Evolutionary conservation across 2,329 filamentous ascomycete genomes (phyloP).

Genomic region (Arthrobotrys entomopaga): DNA sequence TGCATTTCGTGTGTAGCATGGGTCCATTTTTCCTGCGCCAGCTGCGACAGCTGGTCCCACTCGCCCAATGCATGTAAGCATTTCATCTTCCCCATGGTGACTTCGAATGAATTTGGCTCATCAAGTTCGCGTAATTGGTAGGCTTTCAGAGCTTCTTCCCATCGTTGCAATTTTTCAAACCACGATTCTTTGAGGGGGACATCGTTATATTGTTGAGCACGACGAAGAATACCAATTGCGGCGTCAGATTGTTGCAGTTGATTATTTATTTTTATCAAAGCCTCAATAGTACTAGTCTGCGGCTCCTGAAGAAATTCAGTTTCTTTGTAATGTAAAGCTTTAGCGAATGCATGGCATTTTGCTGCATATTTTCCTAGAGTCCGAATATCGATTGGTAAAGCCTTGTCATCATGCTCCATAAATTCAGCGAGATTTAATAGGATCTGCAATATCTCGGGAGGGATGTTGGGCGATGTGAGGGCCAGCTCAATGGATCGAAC

Average conservation of each 20-base stretch:
- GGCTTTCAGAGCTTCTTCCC: slow-evolving; percentile 94
- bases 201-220: slow-evolving; percentile 94
- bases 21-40: slow-evolving; percentile 89
- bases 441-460: slow-evolving; percentile 92
- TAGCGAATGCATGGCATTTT: slow-evolving; percentile 97
- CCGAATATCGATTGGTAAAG: slow-evolving; percentile 94
- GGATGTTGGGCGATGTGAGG: slow-evolving; percentile 93
- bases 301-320: slow-evolving; percentile 98
- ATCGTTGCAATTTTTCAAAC: slow-evolving; percentile 98
- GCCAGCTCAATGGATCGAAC: slow-evolving; percentile 95
- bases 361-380: slow-evolving; percentile 93
- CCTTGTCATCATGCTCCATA: slow-evolving; percentile 99
- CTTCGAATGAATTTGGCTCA: slow-evolving; percentile 79
- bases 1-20: slow-evolving; percentile 88
- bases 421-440: slow-evolving; percentile 97
- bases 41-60: slow-evolving; percentile 89
- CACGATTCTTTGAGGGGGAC: slow-evolving; percentile 97
- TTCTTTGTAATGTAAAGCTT: slow-evolving; percentile 98
- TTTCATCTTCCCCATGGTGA: slow-evolving; percentile 99
- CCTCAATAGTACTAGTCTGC: slow-evolving; percentile 93
- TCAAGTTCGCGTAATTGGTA: slow-evolving; percentile 85
- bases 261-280: slow-evolving; percentile 98
- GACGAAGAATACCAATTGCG: slow-evolving; percentile 94
- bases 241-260: slow-evolving; percentile 98
- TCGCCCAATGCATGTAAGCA: slow-evolving; percentile 96